Conservation (phyloP, 768 basidiomycete species). For the Lenzites betulinus region DNA sequence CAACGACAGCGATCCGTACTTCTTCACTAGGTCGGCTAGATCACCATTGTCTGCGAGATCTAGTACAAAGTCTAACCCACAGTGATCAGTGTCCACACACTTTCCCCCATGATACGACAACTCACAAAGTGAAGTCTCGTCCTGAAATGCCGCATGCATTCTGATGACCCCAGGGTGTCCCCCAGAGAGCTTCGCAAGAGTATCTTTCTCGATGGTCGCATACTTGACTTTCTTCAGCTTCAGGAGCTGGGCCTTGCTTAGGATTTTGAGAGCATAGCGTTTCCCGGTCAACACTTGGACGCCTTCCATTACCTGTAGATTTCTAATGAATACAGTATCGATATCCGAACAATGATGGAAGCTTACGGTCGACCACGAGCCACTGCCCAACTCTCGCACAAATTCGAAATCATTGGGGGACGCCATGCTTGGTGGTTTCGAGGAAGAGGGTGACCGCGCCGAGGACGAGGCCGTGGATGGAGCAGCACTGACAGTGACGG, state of each 20-base stretch:
- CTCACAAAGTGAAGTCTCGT: conserved; percentile 18
- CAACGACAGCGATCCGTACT: conserved; percentile 14
- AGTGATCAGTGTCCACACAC: background rate
- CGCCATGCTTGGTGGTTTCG: conserved; percentile 1
- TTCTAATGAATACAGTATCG: background rate
- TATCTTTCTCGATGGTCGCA: conserved; percentile 19
- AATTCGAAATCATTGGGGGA: conserved; percentile 14
- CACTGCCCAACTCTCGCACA: conserved; percentile 13
- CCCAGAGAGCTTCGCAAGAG: conserved; percentile 17
- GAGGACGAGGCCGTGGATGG: conserved; percentile 2
- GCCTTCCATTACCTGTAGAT: conserved; percentile 15
- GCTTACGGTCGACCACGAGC: conserved; percentile 19
- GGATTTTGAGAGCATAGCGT: conserved; percentile 16
- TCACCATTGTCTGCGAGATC: conserved; percentile 19
- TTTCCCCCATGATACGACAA: background rate
- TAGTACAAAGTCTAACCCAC: conserved; percentile 12
- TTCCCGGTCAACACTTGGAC: conserved; percentile 8
- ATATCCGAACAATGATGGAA: background rate
- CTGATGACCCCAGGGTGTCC: conserved; percentile 16
- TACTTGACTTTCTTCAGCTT: conserved; percentile 23
- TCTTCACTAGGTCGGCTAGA: conserved; percentile 21
- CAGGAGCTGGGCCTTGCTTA: conserved; percentile 19
- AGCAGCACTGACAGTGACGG: conserved; percentile 12
- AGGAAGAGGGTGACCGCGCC: background rate
- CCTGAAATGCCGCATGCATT: conserved; percentile 20